phyloP scores from a whole-genome alignment of 768 basidiomycete species.

The Botryobasidium botryosum region DNA sequence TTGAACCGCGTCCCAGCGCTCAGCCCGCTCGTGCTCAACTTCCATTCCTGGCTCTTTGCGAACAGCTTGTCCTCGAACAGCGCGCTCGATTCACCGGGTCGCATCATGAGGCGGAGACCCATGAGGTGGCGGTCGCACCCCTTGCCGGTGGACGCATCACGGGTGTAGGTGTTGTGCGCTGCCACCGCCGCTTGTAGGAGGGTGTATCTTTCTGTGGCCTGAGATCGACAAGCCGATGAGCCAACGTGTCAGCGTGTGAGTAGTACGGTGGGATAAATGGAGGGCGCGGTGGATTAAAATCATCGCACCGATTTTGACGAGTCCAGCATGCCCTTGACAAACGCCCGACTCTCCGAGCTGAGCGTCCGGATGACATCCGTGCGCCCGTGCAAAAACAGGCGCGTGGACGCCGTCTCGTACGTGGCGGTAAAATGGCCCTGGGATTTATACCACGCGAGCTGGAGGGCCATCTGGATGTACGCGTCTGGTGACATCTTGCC shows the following conservation, averaged over 20 bases:
- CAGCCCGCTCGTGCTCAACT: conserved; percentile 75
- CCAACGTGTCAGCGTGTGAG: too few species aligned
- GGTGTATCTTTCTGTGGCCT: conserved; percentile 15
- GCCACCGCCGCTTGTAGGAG: conserved; percentile 52
- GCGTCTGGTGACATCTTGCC: conserved; percentile 55
- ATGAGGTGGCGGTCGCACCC: conserved; percentile 89
- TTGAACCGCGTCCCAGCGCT: conserved; percentile 74
- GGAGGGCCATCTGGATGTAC: conserved; percentile 80
- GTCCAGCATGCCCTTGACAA: conserved; percentile 61
- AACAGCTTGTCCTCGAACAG: conserved; percentile 71
- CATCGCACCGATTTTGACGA: conserved; percentile 29
- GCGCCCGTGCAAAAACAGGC: conserved; percentile 70
- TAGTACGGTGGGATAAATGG: too few species aligned
- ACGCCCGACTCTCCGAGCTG: conserved; percentile 53
- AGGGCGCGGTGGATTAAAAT: not conserved
- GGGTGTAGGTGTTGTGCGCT: conserved; percentile 53
- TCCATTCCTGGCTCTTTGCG: conserved; percentile 62
- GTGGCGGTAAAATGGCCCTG: conserved; percentile 68
- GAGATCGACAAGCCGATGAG: not conserved
- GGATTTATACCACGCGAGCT: conserved; percentile 77
- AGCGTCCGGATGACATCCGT: conserved; percentile 79
- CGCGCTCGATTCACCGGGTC: conserved; percentile 32
- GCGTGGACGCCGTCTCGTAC: conserved; percentile 84
- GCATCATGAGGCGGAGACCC: conserved; percentile 52
- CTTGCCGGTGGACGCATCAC: conserved; percentile 60